Percentiles rank a stretch among this genome's conserved stretches.
These are phyloP conservation scores for Trichosporon ovoides DNA, from an alignment of 1,284 basidiomycete genomes.

Conservation along the genomic window DNA sequence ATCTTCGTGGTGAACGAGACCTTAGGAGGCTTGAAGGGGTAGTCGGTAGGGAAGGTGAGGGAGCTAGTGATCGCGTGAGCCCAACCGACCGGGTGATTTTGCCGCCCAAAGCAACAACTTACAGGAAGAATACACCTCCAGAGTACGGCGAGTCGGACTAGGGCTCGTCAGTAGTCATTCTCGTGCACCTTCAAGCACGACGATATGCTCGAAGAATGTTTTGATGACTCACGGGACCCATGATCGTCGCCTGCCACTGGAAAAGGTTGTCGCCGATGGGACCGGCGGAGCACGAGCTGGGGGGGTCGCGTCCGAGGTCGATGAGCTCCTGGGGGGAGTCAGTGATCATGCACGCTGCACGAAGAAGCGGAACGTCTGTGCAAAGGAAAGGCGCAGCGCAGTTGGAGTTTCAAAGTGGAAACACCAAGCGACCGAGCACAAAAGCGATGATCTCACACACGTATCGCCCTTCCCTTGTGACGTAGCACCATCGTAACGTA, in stretches of 20 bases:
- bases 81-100: background rate
- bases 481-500: constrained; percentile 48
- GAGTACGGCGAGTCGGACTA: constrained; percentile 92
- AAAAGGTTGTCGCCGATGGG: constrained; percentile 95
- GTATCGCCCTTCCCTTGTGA: background rate
- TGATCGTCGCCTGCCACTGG: constrained; percentile 96
- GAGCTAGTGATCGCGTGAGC: constrained; percentile 27
- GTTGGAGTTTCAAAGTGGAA: background rate
- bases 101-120: too few relatives aligned
- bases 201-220: background rate
- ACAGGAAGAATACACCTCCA: constrained; percentile 94
- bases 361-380: background rate
- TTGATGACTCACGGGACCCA: constrained; percentile 76
- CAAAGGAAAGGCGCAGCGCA: background rate
- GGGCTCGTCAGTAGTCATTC: constrained; percentile 6
- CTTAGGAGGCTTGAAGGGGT: constrained; percentile 99
- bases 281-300: constrained; percentile 93
- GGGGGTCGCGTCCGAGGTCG: constrained; percentile 95
- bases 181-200: background rate
- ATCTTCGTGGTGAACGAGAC: constrained; percentile 94
- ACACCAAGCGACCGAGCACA: too few relatives aligned
- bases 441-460: background rate
- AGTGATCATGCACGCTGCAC: background rate
- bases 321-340: constrained; percentile 71
- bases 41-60: constrained; percentile 60